A percentile compares a stretch with the other conserved stretches of the same genome.
These are phyloP conservation scores for Ophiobolus disseminans DNA, from an alignment of 2,329 filamentous ascomycete species.

Conservation along the genomic window DNA sequence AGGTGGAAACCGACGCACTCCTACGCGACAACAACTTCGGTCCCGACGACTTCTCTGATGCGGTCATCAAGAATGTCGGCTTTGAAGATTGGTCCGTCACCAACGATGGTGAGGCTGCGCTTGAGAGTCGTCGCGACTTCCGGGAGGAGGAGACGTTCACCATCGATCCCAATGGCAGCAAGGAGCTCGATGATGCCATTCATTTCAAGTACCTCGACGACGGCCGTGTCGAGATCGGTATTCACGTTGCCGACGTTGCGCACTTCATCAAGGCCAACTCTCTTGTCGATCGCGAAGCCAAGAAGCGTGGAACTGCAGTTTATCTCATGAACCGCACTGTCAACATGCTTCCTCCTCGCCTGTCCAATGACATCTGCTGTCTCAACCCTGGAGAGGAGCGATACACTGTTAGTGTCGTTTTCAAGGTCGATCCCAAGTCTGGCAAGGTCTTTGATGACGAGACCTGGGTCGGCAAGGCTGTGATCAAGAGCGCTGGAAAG, in stretches of 20 bases:
- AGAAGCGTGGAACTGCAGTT: constrained; percentile 95
- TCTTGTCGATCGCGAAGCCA: constrained; percentile 93
- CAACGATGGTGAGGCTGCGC: constrained; percentile 77
- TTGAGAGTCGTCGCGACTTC: constrained; percentile 86
- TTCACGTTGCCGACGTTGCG: constrained; percentile 93
- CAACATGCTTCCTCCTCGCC: constrained; percentile 84
- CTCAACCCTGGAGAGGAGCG: constrained; percentile 86
- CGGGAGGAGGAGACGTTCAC: constrained; percentile 88
- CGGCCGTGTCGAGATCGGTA: constrained; percentile 89
- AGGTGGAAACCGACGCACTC: constrained; percentile 96
- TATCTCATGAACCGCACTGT: constrained; percentile 90
- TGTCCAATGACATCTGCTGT: constrained; percentile 87
- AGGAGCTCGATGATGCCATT: constrained; percentile 89
- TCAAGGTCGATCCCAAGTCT: constrained; percentile 83
- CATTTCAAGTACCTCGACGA: constrained; percentile 86
- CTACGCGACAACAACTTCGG: constrained; percentile 98
- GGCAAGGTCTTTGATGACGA: constrained; percentile 83
- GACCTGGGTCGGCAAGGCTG: constrained; percentile 90
- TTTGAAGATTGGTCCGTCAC: constrained; percentile 89
- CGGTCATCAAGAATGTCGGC: constrained; percentile 89
- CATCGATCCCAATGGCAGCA: constrained; percentile 85
- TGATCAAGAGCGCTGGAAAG: constrained; percentile 91
- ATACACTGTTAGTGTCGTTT: constrained; percentile 89
- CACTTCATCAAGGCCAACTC: constrained; percentile 98
- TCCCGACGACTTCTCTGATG: constrained; percentile 96